A percentile compares a stretch with the other conserved stretches of the same genome.
Evolutionary conservation across 768 basidiomycete species (phyloP).

Genomic region (Megacollybia marginata): DNA sequence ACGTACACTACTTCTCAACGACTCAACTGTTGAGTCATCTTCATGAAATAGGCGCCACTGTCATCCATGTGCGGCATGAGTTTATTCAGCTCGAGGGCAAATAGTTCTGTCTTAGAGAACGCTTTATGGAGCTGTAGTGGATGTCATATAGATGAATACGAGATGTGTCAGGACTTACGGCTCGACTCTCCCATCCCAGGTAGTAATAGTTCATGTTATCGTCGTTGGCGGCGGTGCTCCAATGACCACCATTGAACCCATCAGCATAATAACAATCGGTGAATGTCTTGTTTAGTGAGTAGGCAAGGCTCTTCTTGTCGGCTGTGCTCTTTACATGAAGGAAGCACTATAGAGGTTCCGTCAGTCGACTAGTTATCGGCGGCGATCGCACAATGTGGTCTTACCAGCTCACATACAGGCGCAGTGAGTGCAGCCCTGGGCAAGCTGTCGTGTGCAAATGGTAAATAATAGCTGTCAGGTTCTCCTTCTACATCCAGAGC

Average conservation of each 20-base stretch:
- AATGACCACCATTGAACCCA: conserved; percentile 14
- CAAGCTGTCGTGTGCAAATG: conserved; percentile 9
- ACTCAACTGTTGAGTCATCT: conserved; percentile 6
- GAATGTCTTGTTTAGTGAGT: conserved; percentile 15
- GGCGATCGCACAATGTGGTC: not conserved
- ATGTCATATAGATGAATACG: not conserved
- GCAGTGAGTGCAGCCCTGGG: conserved; percentile 13
- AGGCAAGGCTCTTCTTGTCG: conserved; percentile 1
- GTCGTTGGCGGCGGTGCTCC: conserved; percentile 14
- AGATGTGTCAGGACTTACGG: conserved; percentile 3
- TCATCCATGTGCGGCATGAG: conserved; percentile 11
- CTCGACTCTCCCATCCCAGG: conserved; percentile 14
- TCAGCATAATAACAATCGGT: conserved; percentile 14
- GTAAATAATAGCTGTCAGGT: conserved; percentile 7
- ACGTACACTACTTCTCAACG: not conserved
- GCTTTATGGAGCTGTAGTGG: conserved; percentile 9
- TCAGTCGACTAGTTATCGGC: not conserved
- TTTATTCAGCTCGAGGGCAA: conserved; percentile 13
- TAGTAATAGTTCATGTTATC: conserved; percentile 12
- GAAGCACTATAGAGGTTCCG: not conserved
- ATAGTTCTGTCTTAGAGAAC: conserved; percentile 11
- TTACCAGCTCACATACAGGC: conserved; percentile 14
- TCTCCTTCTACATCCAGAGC: conserved; percentile 8
- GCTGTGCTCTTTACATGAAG: conserved; percentile 9
- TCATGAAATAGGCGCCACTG: conserved; percentile 4